Evolutionary conservation across 495 filamentous ascomycete genomes (phyloP), one percentile per base, ranked within the genome.

Genomic region (Tirmania nivea): DNA sequence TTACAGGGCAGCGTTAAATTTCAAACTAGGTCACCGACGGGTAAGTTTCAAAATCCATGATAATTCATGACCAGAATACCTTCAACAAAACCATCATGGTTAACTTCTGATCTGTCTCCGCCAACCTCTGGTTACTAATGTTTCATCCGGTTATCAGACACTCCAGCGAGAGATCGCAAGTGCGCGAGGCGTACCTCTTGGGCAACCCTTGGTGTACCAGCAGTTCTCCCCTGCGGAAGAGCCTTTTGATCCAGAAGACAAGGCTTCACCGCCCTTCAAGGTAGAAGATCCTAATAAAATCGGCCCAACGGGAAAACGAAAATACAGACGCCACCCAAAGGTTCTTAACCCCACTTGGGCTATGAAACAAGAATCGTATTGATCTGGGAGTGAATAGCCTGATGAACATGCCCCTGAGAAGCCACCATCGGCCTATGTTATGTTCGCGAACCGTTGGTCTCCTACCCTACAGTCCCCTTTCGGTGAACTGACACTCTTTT

Each of bases 251-350:
- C 57, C 59, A 20, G 63, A 67, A 17, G 63, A 67, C 16, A 64
- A 56, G 36, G 36, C 55, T 45, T 58, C 57, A 31, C 56, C 55
- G 21, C 63, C 60, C 19, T 50, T 54, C 12, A 53, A 53, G 14
- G 59, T 60, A 56, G 37, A 49, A 3, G 62, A 64, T 36, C 52
- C 48, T n/a, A 62, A 54, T 52, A 65, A 61, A 50, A 52, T 45
- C 20, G 56, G 63, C 25, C 60, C 68, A 49, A 68, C 66, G 21
- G 67, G 69, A 21, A 86, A 87, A 64, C 69, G 83, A 48, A 86
- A 86, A 63, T 87, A 87, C 57, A 70, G 83, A 42, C 73, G 83
- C 21, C 83, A 87, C 67, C 83, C 83, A 35, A 87, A 86, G 75
- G 79, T 81, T 63, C 53, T 72, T 55, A 50, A 21, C 39, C 52